A percentile compares a stretch with the other conserved stretches of the same genome.
Evolutionary conservation across 2,329 filamentous ascomycete species (phyloP).

Genomic region (Mariannaea elegans): DNA sequence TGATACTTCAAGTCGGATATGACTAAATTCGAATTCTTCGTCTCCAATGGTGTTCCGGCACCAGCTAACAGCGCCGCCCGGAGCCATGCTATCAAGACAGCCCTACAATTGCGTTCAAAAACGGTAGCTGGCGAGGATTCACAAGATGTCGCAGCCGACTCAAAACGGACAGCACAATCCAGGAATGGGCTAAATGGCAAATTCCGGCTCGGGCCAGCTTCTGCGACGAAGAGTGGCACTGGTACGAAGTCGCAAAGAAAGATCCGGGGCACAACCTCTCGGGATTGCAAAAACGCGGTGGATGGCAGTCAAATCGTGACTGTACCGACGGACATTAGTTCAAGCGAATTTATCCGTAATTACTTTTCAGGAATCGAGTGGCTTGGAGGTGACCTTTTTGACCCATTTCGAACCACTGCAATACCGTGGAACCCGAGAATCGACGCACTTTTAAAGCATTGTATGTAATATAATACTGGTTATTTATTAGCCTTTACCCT

Average conservation of each 20-base stretch:
- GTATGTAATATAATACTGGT: not conserved
- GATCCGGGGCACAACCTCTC: not conserved
- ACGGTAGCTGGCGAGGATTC: not conserved
- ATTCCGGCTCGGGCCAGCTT: not conserved
- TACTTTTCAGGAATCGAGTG: not conserved
- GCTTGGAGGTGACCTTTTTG: not conserved
- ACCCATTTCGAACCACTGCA: slow-evolving; percentile 3
- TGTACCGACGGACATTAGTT: not conserved
- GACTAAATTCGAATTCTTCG: not conserved
- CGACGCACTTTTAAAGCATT: not conserved
- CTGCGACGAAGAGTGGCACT: not conserved
- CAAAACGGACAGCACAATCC: not conserved
- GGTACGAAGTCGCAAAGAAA: not conserved
- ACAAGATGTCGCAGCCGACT: not conserved
- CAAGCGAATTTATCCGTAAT: not conserved
- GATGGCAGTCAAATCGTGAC: not conserved
- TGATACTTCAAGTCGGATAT: not conserved
- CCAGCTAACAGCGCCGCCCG: not conserved
- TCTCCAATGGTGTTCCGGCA: not conserved
- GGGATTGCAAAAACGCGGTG: not conserved
- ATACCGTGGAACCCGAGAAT: slow-evolving; percentile 2
- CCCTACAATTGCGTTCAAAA: not conserved
- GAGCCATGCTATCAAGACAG: not conserved
- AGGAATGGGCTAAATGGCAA: not conserved
- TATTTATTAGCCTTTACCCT: not conserved